phyloP scores from a whole-genome alignment of 1,284 basidiomycete genomes.

The Heterobasidion occidentale region DNA sequence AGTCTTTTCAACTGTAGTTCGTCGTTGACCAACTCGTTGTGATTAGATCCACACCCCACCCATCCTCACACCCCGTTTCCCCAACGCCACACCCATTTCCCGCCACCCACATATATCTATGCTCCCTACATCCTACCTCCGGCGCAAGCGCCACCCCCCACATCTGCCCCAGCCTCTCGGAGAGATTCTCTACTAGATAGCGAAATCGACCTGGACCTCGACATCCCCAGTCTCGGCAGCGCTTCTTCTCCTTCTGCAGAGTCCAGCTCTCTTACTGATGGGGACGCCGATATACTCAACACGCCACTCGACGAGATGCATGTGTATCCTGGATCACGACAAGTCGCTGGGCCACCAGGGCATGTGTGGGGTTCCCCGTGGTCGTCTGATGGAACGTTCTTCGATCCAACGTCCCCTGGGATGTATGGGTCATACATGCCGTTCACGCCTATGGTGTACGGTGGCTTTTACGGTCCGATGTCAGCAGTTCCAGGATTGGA shows the following conservation, averaged over 20 bases:
- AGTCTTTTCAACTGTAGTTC: not conserved
- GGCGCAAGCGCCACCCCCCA: not conserved
- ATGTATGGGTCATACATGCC: not conserved
- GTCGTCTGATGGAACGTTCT: not conserved
- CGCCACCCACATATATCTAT: not conserved
- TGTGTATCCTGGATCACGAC: not conserved
- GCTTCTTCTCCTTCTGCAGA: constrained; percentile 1
- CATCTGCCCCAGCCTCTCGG: constrained; percentile 2
- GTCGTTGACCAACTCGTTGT: not conserved
- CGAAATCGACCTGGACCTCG: not conserved
- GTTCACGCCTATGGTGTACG: not conserved
- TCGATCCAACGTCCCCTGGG: not conserved
- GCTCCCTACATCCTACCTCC: not conserved
- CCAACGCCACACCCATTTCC: not conserved
- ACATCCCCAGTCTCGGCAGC: constrained; percentile 9
- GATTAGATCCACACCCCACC: not conserved
- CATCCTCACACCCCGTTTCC: not conserved
- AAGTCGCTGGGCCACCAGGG: too few relatives aligned
- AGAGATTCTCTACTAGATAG: not conserved
- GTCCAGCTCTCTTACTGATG: constrained; percentile 4
- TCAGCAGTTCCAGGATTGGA: not conserved
- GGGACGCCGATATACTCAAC: not conserved
- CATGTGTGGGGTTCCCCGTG: not conserved
- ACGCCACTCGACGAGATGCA: not conserved
- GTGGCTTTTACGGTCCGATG: not conserved